Base-by-base conservation (phyloP, 495 filamentous ascomycete genomes). In the Penicillium cinerascens region DNA sequence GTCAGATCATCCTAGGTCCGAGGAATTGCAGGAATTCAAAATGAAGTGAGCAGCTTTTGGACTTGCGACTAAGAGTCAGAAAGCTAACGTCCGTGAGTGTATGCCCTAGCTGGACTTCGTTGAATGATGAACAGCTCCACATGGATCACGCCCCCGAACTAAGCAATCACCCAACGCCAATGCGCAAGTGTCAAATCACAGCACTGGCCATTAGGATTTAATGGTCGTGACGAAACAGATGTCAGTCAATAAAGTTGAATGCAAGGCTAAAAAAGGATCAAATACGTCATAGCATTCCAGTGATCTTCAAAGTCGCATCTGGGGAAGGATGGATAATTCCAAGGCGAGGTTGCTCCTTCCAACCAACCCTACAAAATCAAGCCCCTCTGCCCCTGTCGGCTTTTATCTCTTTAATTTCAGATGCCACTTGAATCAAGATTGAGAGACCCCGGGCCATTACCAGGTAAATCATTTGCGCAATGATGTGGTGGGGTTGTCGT, bases 221-320 rank as follows among this genome's bases (percentile, higher is more conserved):
- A 13, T 38, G 37, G 6, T 20, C n/a, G 18, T 18, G 1, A 20
- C 5, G n/a, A 39, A 33, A 13, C 29, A 33, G 10, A 10, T 13
- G 10, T 13, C 2, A 3, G 3, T 33, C 29, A 13, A 1, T 33
- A 8, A 13, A 33, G 11, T 3, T 33, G 4, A 18, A 18, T 17
- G 2, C 13, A 1, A 2, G n/a, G 18, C 18, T 9, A 26, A 13
- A 0, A 21, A 47, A 13, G 37, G 18, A n/a, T 16, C 11, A 17
- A 11, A 3, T 26, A 39, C 46, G 36, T 49, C 46, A 40, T 49
- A 39, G 46, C 46, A 49, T 49, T 49, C 46, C 46, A 40, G n/a
- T 4, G 37, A 2, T 39, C 16, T 9, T 38, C 7, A 8, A 9
- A 16, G 36, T 38, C 7, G 13, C 36, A 38, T 38, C 36, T 11